Conservation (phyloP, 2,329 filamentous ascomycete genomes). For the Botryotinia narcissicola region DNA sequence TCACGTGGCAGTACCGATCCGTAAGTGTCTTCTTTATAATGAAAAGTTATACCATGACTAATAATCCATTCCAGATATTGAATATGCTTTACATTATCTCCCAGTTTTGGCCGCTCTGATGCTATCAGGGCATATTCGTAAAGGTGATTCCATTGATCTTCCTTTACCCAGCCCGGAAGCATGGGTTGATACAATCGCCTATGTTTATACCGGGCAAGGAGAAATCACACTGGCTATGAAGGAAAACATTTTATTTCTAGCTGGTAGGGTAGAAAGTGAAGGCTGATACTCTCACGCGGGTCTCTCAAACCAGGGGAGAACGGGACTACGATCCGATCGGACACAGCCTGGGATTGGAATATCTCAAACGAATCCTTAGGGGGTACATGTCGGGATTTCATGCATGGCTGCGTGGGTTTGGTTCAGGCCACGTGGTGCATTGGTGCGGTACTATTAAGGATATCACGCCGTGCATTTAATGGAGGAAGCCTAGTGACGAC, state of each 20-base stretch:
- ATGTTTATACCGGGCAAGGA: conserved; percentile 53
- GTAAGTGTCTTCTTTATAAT: conserved; percentile 41
- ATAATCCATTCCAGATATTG: conserved; percentile 42
- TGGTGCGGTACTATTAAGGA: neutral
- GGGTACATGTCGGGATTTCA: conserved; percentile 11
- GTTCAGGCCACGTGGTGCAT: conserved; percentile 6
- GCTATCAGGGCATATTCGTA: conserved; percentile 50
- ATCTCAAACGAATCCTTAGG: neutral
- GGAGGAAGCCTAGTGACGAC: neutral
- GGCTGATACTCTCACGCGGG: conserved; percentile 14
- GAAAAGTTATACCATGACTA: neutral
- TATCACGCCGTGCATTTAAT: conserved; percentile 15
- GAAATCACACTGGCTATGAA: conserved; percentile 47
- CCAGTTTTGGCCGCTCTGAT: conserved; percentile 56
- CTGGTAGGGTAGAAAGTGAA: conserved; percentile 41
- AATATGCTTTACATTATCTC: conserved; percentile 48
- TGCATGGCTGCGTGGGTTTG: conserved; percentile 9
- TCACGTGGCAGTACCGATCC: conserved; percentile 44
- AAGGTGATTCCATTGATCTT: conserved; percentile 55
- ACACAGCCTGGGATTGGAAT: neutral
- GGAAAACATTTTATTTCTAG: conserved; percentile 55
- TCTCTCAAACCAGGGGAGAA: neutral
- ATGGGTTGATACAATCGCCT: conserved; percentile 55
- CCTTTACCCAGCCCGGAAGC: conserved; percentile 55
- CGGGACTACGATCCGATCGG: conserved; percentile 11